Conservation (phyloP, 129 eudicot species). For the Helichrysum umbraculigerum region DNA sequence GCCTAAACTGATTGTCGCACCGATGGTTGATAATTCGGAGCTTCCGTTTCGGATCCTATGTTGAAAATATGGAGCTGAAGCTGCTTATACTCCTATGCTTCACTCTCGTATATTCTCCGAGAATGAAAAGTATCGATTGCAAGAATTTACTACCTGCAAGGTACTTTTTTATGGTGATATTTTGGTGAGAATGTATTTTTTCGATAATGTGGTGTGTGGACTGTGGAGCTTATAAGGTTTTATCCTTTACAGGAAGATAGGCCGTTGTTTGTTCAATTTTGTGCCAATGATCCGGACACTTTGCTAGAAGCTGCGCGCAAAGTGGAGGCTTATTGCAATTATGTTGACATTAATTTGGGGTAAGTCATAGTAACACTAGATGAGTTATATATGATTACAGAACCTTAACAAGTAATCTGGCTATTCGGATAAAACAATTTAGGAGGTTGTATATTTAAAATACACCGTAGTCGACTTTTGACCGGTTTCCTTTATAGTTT, state of each 20-base stretch:
- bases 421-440: too few species aligned
- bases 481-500: background rate
- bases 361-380: constrained; percentile 29
- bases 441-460: background rate
- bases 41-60: constrained; percentile 87
- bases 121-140: constrained; percentile 58
- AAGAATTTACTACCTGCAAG: constrained; percentile 87
- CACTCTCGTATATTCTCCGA: constrained; percentile 71
- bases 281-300: constrained; percentile 84
- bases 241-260: constrained; percentile 72
- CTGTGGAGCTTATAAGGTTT: background rate
- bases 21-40: constrained; percentile 96
- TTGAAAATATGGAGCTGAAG: constrained; percentile 79
- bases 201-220: background rate
- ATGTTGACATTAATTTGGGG: constrained; percentile 92
- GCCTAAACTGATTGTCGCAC: constrained; percentile 78
- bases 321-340: constrained; percentile 83
- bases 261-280: constrained; percentile 88
- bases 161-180: constrained; percentile 29
- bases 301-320: constrained; percentile 77
- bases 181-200: background rate
- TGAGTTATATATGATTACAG: background rate
- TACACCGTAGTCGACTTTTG: background rate
- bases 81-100: constrained; percentile 94
- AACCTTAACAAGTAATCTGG: background rate